A percentile compares a stretch with the other conserved stretches of the same genome.
Conservation (phyloP, 2,329 filamentous ascomycete genomes). For the Akanthomyces uredinophilus region DNA sequence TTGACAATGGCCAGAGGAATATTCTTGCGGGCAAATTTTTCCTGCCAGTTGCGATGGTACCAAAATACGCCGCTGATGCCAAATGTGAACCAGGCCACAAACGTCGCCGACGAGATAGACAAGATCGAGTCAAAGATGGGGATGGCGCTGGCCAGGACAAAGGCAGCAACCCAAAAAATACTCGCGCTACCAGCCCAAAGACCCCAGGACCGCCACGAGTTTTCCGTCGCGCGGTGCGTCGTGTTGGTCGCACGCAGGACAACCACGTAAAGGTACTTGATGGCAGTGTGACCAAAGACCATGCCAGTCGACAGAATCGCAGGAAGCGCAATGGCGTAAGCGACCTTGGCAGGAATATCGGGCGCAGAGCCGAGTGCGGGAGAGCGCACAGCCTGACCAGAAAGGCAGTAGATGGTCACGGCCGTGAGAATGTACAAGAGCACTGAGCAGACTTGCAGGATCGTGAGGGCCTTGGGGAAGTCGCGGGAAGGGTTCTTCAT, state of each 20-base stretch:
- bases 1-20: constrained; percentile 26
- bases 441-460: constrained; percentile 30
- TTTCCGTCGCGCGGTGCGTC: constrained; percentile 28
- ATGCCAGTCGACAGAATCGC: constrained; percentile 28
- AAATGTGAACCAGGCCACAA: constrained; percentile 34
- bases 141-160: constrained; percentile 33
- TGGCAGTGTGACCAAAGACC: constrained; percentile 28
- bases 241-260: constrained; percentile 29
- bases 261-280: constrained; percentile 31
- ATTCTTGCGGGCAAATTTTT: constrained; percentile 26
- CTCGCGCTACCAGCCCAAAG: constrained; percentile 31
- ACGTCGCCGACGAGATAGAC: constrained; percentile 31
- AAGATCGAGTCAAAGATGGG: constrained; percentile 35
- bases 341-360: constrained; percentile 26
- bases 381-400: constrained; percentile 28
- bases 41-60: constrained; percentile 33
- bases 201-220: constrained; percentile 30
- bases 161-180: constrained; percentile 30
- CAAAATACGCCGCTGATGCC: constrained; percentile 32
- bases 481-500: constrained; percentile 29
- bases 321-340: constrained; percentile 28
- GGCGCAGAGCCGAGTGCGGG: constrained; percentile 32
- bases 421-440: constrained; percentile 29
- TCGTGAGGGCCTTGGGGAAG: constrained; percentile 27
- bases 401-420: constrained; percentile 28